A percentile compares a stretch with the other conserved stretches of the same genome.
phyloP scores from a whole-genome alignment of 805 yeast genomes.

The Kodamaea nitidulidarum region DNA sequence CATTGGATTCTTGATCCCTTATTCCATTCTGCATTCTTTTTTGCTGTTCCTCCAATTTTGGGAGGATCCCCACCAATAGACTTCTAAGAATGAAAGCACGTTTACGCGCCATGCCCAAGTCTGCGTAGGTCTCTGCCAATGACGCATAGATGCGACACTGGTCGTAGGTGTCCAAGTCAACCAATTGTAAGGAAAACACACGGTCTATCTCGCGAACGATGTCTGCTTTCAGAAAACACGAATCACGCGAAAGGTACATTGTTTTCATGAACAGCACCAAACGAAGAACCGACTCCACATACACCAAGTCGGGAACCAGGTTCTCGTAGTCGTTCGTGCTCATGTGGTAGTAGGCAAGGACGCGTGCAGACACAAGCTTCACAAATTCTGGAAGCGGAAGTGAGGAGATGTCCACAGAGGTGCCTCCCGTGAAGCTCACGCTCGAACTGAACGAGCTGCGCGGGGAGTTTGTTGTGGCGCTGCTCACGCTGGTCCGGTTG shows the following conservation, averaged over 20 bases:
- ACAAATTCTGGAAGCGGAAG: constrained; percentile 32
- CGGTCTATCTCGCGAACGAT: constrained; percentile 39
- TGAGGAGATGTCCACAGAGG: constrained; percentile 21
- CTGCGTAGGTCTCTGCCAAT: constrained; percentile 60
- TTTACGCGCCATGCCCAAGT: constrained; percentile 61
- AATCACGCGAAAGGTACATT: constrained; percentile 28
- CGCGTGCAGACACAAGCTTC: constrained; percentile 25
- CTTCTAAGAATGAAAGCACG: constrained; percentile 64
- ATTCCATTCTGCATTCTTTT: no score
- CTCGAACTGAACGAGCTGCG: constrained; percentile 30
- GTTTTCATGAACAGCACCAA: constrained; percentile 56
- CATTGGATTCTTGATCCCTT: no score
- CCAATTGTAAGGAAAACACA: constrained; percentile 32
- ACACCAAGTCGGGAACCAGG: constrained; percentile 76
- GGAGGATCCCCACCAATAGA: constrained; percentile 50
- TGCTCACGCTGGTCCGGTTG: constrained; percentile 4
- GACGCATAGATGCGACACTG: constrained; percentile 64
- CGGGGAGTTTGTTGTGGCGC: constrained; percentile 23
- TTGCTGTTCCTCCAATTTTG: constrained; percentile 35
- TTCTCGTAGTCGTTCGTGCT: constrained; percentile 64
- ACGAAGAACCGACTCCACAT: constrained; percentile 67
- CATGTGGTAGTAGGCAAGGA: constrained; percentile 27
- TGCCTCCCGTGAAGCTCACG: constrained; percentile 17
- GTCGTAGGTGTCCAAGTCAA: constrained; percentile 36
- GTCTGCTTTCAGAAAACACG: constrained; percentile 29